Evolutionary conservation across 2,329 filamentous ascomycete species (phyloP).

Genomic region (Blastomyces emzantsi): DNA sequence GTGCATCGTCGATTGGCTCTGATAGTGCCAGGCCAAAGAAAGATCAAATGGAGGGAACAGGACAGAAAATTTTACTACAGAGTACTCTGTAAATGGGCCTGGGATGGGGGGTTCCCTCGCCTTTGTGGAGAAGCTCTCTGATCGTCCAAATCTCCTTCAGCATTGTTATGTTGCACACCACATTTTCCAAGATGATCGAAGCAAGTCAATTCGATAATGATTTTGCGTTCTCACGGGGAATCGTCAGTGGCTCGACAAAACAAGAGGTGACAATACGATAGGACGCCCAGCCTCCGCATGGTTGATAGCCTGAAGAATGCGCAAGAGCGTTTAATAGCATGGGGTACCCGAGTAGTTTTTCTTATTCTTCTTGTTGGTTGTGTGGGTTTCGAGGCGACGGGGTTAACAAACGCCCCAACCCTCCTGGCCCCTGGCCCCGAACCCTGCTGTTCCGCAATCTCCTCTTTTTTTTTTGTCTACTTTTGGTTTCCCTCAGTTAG

Average conservation of each 20-base stretch:
- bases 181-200: background rate
- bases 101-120: too few relatives aligned
- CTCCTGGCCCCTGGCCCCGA: background rate
- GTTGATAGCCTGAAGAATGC: background rate
- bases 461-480: background rate
- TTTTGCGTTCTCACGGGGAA: background rate
- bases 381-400: background rate
- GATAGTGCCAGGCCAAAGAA: too few relatives aligned
- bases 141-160: too few relatives aligned
- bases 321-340: background rate
- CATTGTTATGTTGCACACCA: background rate
- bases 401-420: too few relatives aligned
- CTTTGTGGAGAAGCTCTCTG: background rate
- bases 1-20: too few relatives aligned
- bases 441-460: background rate
- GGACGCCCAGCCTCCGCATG: background rate
- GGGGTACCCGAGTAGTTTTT: too few relatives aligned
- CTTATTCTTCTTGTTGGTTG: background rate
- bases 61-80: too few relatives aligned
- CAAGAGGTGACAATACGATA: background rate
- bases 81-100: too few relatives aligned
- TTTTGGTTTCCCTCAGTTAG: background rate
- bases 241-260: background rate
- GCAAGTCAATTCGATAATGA: too few relatives aligned
- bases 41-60: too few relatives aligned